These are phyloP conservation scores for Pleurotus djamor DNA, from an alignment of 768 basidiomycete species.

Conservation along the genomic window DNA sequence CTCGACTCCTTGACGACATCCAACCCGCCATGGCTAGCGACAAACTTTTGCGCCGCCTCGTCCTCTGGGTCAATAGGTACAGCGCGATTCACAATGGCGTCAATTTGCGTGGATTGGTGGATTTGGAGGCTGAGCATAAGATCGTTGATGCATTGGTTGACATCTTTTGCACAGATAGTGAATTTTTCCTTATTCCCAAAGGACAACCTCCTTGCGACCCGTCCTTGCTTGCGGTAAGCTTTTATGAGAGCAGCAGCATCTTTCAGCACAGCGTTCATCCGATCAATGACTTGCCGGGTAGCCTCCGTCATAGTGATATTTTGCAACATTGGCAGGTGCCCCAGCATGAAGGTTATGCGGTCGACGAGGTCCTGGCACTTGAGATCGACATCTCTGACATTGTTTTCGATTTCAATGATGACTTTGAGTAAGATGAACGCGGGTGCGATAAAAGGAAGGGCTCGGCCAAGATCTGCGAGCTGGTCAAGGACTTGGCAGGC, in stretches of 20 bases:
- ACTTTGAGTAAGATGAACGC: conserved; percentile 36
- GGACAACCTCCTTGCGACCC: conserved; percentile 32
- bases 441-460: conserved; percentile 34
- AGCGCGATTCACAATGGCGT: conserved; percentile 29
- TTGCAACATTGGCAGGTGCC: conserved; percentile 31
- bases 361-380: conserved; percentile 39
- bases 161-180: conserved; percentile 22
- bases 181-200: conserved; percentile 35
- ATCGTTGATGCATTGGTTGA: conserved; percentile 32
- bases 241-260: conserved; percentile 34
- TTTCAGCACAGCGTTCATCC: conserved; percentile 34
- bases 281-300: conserved; percentile 33
- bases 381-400: conserved; percentile 32
- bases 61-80: conserved; percentile 35
- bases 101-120: conserved; percentile 32
- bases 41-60: conserved; percentile 29
- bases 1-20: conserved; percentile 30
- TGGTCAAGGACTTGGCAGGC: conserved; percentile 27
- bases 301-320: conserved; percentile 28
- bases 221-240: conserved; percentile 34
- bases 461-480: conserved; percentile 31
- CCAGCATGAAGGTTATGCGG: conserved; percentile 40
- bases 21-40: conserved; percentile 30
- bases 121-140: conserved; percentile 40
- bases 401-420: conserved; percentile 35